Percentiles rank a stretch among this genome's conserved stretches.
Conservation (phyloP, 2,329 filamentous ascomycete species). For the Fusarium proliferatum region DNA sequence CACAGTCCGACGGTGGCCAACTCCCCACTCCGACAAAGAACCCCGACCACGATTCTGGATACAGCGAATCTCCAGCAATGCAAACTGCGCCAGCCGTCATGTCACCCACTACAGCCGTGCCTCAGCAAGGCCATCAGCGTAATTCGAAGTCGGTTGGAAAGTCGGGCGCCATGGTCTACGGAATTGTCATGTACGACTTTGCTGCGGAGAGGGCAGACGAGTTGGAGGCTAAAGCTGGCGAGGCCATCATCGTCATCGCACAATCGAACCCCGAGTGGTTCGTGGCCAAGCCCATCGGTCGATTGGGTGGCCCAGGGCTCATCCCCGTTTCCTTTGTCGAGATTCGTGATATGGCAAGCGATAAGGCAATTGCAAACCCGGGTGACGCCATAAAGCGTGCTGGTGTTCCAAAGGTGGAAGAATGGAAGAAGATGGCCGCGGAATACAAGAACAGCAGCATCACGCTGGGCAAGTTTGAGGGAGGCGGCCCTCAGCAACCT, state of each 20-base stretch:
- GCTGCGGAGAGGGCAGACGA: slow-evolving; percentile 95
- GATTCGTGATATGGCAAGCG: slow-evolving; percentile 92
- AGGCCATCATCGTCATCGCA: slow-evolving; percentile 97
- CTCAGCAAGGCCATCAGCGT: slow-evolving; percentile 54
- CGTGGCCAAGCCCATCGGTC: slow-evolving; percentile 97
- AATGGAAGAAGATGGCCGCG: slow-evolving; percentile 99
- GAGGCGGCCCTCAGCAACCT: slow-evolving; percentile 55
- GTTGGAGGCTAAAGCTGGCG: slow-evolving; percentile 91
- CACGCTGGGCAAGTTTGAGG: slow-evolving; percentile 89
- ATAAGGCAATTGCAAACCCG: slow-evolving; percentile 82
- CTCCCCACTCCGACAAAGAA: slow-evolving; percentile 63
- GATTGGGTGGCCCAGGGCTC: slow-evolving; percentile 92
- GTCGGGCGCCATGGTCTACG: slow-evolving; percentile 90
- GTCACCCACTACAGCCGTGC: slow-evolving; percentile 25
- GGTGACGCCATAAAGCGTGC: slow-evolving; percentile 87
- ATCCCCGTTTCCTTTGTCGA: slow-evolving; percentile 98
- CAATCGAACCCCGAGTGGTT: slow-evolving; percentile 99
- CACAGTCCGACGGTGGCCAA: slow-evolving; percentile 70
- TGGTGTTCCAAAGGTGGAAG: slow-evolving; percentile 93
- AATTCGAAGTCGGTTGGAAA: slow-evolving; percentile 64
- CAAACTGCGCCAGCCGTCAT: slow-evolving; percentile 39
- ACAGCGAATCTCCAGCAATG: slow-evolving; percentile 58
- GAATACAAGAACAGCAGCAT: slow-evolving; percentile 99
- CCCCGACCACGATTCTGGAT: slow-evolving; percentile 91
- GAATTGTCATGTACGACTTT: slow-evolving; percentile 97